Evolutionary conservation across 371 early-diverging fungal genomes (phyloP), one percentile per base, ranked within the genome.

Genomic region (Lichtheimia corymbifera): DNA sequence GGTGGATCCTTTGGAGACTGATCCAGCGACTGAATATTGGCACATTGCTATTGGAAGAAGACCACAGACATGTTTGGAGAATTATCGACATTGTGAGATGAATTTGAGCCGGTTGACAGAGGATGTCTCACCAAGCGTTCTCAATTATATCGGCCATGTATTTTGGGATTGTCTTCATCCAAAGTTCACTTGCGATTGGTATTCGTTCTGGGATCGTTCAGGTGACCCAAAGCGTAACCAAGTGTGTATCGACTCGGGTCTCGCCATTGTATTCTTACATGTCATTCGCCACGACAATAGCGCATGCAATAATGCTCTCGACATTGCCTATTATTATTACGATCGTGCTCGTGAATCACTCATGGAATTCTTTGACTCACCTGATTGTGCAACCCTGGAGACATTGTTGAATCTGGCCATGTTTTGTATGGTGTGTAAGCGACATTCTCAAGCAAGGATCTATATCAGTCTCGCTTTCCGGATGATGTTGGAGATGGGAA

Each of bases 161-260:
- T 75, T 73, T 49, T 76, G 77, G 77, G 75, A 80, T 47, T 80
- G 80, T 53, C 58, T 74, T 12, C 77, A 76, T 53, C 80, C 80
- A 17, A 76, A 80, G 54, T 74, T 76, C 50, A 64, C 73, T 17
- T 67, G 62, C 17, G 77, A 80, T 40, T 74, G 75, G 80, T 59
- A 61, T 20, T 64, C 68, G 0, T 80, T 80, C 44, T 80, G 77
- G 77, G 64, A 76, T 28, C 61, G 80, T 9, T 76, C 74, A 3
- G 68, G 64, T 47, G 77, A 80, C 55, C 70, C 75, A 11, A 69
- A 67, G 12, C 70, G 73, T 11, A 80, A 80, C 53, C 75, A 72
- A 54, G 60, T 80, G 1, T 77, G 80, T 56, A 71, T 74, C 25
- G 76, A 80, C 50, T 72, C 80, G 28, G 74, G 72, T 1, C 59